phyloP scores from a whole-genome alignment of 768 basidiomycete species.

The Agaricus blazei region DNA sequence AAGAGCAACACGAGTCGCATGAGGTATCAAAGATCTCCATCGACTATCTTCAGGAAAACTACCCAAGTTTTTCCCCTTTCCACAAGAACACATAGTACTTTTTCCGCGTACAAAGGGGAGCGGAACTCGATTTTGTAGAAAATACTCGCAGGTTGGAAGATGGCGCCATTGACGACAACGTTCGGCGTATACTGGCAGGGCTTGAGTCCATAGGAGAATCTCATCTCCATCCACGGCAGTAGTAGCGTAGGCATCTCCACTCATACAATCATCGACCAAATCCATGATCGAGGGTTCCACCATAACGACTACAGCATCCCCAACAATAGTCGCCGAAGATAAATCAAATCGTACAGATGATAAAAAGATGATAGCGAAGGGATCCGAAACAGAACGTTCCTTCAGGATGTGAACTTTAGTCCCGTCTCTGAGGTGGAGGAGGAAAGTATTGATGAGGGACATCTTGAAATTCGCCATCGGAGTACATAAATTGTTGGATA shows the following conservation, averaged over 20 bases:
- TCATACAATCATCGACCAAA: constrained; percentile 12
- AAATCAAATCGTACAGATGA: constrained; percentile 42
- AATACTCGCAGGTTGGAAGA: constrained; percentile 41
- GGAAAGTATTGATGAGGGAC: constrained; percentile 16
- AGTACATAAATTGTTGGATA: constrained; percentile 3
- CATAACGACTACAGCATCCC: constrained; percentile 45
- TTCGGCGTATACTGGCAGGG: constrained; percentile 47
- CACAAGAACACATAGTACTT: constrained; percentile 49
- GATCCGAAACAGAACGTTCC: not conserved
- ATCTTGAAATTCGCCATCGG: constrained; percentile 19
- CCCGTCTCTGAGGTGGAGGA: constrained; percentile 6
- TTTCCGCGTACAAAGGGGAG: constrained; percentile 28
- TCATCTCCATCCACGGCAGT: constrained; percentile 26
- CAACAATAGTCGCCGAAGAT: constrained; percentile 42
- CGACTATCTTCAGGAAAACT: constrained; percentile 23
- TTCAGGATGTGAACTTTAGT: not conserved
- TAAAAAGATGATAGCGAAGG: constrained; percentile 42
- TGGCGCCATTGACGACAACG: constrained; percentile 53
- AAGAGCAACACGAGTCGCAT: constrained; percentile 45
- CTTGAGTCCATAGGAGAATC: constrained; percentile 41
- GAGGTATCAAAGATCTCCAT: constrained; percentile 37
- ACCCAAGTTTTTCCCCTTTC: constrained; percentile 40
- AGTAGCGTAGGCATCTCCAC: constrained; percentile 4
- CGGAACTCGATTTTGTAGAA: constrained; percentile 27
- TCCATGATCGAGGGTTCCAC: constrained; percentile 19